Conservation (phyloP, 1,139 yeast species). For the Debaryomyces subglobosus region DNA sequence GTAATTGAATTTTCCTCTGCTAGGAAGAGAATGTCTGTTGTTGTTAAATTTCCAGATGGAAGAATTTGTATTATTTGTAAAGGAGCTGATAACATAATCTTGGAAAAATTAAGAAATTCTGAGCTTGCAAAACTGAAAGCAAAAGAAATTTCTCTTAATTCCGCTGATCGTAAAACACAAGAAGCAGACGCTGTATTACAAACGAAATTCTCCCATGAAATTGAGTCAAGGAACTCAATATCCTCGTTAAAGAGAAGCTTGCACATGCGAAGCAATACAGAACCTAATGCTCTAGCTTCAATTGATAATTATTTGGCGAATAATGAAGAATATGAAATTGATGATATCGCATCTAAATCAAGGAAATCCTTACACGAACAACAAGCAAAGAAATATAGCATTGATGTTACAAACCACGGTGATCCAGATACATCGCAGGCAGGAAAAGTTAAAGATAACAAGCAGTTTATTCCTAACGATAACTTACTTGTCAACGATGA, state of each 20-base stretch:
- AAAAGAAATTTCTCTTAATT: constrained; percentile 59
- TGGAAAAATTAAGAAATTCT: constrained; percentile 67
- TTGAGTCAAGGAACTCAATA: constrained; percentile 28
- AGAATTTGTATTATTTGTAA: constrained; percentile 80
- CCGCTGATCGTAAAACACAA: constrained; percentile 66
- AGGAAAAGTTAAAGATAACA: not conserved
- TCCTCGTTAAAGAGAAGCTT: constrained; percentile 39
- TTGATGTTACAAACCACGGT: constrained; percentile 20
- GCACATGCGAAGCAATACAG: constrained; percentile 21
- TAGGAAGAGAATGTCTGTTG: constrained; percentile 93
- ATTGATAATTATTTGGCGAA: constrained; percentile 61
- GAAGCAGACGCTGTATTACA: constrained; percentile 82
- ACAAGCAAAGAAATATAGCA: constrained; percentile 58
- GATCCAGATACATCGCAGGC: not conserved
- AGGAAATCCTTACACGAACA: constrained; percentile 66
- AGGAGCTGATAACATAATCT: constrained; percentile 94
- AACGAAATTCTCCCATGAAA: constrained; percentile 42
- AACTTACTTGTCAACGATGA: constrained; percentile 71
- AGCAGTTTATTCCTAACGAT: constrained; percentile 57
- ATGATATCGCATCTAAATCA: constrained; percentile 60
- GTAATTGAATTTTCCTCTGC: constrained; percentile 83
- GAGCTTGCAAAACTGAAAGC: constrained; percentile 65
- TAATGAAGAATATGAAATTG: constrained; percentile 57
- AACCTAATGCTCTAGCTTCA: constrained; percentile 38
- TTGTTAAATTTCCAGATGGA: constrained; percentile 79